Evolutionary conservation across 2,329 filamentous ascomycete species (phyloP).

Genomic region (Epichloe sp.): DNA sequence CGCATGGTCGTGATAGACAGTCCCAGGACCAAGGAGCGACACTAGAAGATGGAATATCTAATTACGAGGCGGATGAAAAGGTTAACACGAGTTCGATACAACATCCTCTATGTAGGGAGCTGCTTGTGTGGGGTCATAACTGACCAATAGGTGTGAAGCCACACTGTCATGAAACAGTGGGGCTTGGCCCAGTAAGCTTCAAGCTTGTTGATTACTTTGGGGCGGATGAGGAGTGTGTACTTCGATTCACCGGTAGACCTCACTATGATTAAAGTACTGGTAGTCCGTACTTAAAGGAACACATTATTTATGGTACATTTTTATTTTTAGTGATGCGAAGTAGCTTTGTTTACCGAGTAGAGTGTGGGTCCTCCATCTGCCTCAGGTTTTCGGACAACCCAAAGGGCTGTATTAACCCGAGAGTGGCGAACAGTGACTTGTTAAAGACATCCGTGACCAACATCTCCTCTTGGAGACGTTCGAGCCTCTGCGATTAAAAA

Average conservation of each 20-base stretch:
- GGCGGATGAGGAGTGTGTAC: background rate
- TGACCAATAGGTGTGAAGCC: constrained; percentile 1
- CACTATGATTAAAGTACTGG: too few species aligned
- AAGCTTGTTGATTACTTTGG: background rate
- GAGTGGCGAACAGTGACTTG: background rate
- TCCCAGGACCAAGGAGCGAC: constrained; percentile 4
- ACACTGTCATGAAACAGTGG: background rate
- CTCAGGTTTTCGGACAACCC: background rate
- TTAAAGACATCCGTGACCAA: background rate
- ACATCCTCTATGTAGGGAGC: background rate
- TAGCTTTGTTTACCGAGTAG: too few species aligned
- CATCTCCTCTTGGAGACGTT: background rate
- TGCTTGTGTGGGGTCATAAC: background rate
- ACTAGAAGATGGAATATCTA: background rate
- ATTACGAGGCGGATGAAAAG: background rate
- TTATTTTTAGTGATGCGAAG: too few species aligned
- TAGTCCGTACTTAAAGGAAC: background rate
- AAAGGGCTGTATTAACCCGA: too few species aligned
- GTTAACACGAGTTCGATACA: background rate
- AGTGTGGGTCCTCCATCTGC: too few species aligned
- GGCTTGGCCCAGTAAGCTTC: constrained; percentile 5
- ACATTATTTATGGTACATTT: background rate
- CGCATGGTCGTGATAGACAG: constrained; percentile 31
- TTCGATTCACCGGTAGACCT: background rate
- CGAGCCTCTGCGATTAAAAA: background rate